Percentiles rank a stretch among this genome's conserved stretches.
phyloP scores from a whole-genome alignment of 2,329 filamentous ascomycete genomes.

The Didymosphaeria variabile region DNA sequence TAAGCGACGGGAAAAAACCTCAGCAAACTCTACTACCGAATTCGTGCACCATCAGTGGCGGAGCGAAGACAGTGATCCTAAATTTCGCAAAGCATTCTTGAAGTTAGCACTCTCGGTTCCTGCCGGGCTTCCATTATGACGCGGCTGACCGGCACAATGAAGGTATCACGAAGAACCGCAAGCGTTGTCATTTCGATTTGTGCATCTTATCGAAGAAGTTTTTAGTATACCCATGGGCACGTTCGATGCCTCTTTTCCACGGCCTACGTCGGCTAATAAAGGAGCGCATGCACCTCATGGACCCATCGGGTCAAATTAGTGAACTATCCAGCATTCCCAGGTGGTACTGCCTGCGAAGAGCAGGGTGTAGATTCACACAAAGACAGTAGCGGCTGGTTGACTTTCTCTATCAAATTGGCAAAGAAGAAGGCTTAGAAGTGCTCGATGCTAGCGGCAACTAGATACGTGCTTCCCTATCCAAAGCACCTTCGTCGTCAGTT shows the following conservation, averaged over 20 bases:
- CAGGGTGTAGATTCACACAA: conserved; percentile 71
- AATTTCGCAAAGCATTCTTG: conserved; percentile 42
- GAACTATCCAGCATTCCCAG: conserved; percentile 54
- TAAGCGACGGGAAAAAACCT: conserved; percentile 53
- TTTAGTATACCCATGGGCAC: conserved; percentile 59
- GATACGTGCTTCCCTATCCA: conserved; percentile 61
- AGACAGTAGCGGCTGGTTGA: conserved; percentile 71
- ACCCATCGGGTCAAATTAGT: conserved; percentile 67
- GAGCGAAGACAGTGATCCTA: conserved; percentile 34
- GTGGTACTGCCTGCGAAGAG: conserved; percentile 20
- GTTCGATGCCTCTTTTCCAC: conserved; percentile 62
- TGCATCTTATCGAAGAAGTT: conserved; percentile 65
- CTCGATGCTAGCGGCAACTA: conserved; percentile 60
- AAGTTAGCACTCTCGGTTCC: conserved; percentile 25
- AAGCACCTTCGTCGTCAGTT: conserved; percentile 65
- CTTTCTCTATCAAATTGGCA: conserved; percentile 70
- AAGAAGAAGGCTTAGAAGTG: conserved; percentile 62
- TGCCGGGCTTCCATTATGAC: not conserved
- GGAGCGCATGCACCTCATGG: conserved; percentile 22
- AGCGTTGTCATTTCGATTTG: conserved; percentile 61
- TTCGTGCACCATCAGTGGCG: conserved; percentile 53
- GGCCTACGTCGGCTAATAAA: conserved; percentile 39
- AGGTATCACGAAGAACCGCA: conserved; percentile 64
- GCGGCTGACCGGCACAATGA: not conserved
- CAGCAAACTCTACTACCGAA: conserved; percentile 51